Conservation (phyloP, 23 red algal genomes). For the Chondrus crispus region DNA sequence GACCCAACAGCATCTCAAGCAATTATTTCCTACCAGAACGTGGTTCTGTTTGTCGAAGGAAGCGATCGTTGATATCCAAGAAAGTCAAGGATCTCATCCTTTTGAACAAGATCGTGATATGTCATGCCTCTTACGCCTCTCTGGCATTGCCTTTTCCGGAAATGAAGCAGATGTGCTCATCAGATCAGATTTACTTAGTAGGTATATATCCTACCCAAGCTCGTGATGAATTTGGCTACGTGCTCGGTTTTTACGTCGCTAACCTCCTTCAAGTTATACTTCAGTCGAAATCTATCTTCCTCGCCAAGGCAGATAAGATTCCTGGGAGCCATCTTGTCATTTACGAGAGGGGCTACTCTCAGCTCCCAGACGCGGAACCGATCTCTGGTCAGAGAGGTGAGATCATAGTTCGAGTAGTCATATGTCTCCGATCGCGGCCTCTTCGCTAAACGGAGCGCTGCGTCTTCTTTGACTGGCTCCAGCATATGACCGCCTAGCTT, state of each 20-base stretch:
- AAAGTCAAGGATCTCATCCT: too few relatives aligned
- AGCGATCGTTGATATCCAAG: too few relatives aligned
- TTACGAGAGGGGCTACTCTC: conserved; percentile 20
- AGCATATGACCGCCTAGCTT: background rate
- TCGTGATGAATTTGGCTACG: conserved; percentile 14
- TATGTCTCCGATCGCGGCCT: background rate
- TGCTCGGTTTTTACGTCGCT: conserved; percentile 4
- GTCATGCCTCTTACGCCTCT: too few relatives aligned
- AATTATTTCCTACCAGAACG: too few relatives aligned
- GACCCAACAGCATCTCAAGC: too few relatives aligned
- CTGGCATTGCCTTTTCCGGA: too few relatives aligned
- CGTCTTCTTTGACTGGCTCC: background rate
- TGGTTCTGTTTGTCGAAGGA: too few relatives aligned
- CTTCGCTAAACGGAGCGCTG: background rate
- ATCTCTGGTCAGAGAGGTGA: background rate
- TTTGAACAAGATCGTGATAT: too few relatives aligned
- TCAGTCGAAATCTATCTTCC: conserved; percentile 19
- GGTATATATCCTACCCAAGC: conserved; percentile 17
- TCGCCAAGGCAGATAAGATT: conserved; percentile 14
- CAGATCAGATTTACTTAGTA: too few relatives aligned
- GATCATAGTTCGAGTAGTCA: conserved; percentile 36
- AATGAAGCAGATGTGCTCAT: too few relatives aligned
- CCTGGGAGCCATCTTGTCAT: conserved; percentile 1
- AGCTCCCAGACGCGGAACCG: conserved; percentile 12
- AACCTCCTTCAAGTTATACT: conserved; percentile 30